Conservation (phyloP, 352 stramenopile genomes). For the Globisporangium barbulae region DNA sequence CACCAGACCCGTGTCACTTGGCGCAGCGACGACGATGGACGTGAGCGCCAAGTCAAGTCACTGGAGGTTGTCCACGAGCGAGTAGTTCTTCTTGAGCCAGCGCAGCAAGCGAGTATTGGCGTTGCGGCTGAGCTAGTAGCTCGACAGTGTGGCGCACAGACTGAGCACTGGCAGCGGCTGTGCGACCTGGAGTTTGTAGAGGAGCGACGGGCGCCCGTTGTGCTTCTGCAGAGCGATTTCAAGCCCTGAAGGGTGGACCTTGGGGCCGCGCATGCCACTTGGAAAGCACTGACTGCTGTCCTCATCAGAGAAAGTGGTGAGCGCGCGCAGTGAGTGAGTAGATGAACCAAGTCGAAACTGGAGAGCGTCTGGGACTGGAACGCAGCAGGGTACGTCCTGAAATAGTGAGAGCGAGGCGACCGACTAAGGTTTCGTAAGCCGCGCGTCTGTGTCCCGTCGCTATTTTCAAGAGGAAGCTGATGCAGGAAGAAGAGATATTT, state of each 20-base stretch:
- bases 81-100: conserved; percentile 6
- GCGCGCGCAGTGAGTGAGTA: no score
- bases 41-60: neutral
- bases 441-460: no score
- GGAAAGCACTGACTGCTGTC: neutral
- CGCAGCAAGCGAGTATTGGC: neutral
- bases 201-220: neutral
- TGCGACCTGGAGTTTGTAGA: conserved; percentile 11
- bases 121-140: neutral
- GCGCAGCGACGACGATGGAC: neutral
- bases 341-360: no score
- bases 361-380: no score
- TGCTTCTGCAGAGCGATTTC: neutral
- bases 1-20: neutral
- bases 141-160: neutral
- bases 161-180: conserved; percentile 3
- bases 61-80: neutral
- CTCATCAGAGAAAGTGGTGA: no score
- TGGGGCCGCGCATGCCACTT: neutral
- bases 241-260: neutral
- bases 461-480: no score
- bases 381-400: no score
- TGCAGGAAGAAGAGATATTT: no score
- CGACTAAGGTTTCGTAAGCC: no score
- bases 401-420: no score